These are phyloP conservation scores for Pogostemon cablin DNA, from an alignment of 257 asterid species.

Conservation along the genomic window DNA sequence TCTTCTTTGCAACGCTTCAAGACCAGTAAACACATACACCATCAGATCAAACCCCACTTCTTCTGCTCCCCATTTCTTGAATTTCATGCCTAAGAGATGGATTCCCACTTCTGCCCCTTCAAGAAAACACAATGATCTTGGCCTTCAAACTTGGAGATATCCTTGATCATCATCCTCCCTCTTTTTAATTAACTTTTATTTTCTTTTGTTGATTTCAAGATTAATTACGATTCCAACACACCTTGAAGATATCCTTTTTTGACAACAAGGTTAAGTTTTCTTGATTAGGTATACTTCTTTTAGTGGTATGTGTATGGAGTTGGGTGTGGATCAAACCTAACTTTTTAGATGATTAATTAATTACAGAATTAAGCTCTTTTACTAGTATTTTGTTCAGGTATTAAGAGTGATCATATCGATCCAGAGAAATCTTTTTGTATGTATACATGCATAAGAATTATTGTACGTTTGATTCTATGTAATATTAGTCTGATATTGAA, in stretches of 20 bases:
- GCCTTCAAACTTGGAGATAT: constrained; percentile 55
- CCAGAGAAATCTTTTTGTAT: not conserved
- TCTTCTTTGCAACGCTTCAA: constrained; percentile 42
- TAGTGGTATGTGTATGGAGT: not conserved
- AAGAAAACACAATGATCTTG: constrained; percentile 71
- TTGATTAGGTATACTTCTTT: not conserved
- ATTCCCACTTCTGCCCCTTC: constrained; percentile 74
- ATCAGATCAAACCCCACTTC: constrained; percentile 31
- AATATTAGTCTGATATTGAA: not conserved
- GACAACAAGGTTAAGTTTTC: not conserved
- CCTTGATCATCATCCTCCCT: constrained; percentile 35
- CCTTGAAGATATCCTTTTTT: not conserved
- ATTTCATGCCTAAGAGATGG: constrained; percentile 62
- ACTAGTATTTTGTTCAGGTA: too few species aligned
- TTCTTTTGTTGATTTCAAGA: not conserved
- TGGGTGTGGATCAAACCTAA: not conserved
- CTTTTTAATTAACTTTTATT: not conserved
- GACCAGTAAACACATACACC: constrained; percentile 49
- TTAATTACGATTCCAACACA: not conserved
- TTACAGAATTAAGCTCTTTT: not conserved
- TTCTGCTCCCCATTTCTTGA: constrained; percentile 42
- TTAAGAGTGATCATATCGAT: not conserved
- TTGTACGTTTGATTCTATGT: not conserved
- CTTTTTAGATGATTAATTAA: not conserved
- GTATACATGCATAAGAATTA: not conserved